Evolutionary conservation across 352 stramenopile genomes (phyloP).

Genomic region (Thraustochytrium striatum): DNA sequence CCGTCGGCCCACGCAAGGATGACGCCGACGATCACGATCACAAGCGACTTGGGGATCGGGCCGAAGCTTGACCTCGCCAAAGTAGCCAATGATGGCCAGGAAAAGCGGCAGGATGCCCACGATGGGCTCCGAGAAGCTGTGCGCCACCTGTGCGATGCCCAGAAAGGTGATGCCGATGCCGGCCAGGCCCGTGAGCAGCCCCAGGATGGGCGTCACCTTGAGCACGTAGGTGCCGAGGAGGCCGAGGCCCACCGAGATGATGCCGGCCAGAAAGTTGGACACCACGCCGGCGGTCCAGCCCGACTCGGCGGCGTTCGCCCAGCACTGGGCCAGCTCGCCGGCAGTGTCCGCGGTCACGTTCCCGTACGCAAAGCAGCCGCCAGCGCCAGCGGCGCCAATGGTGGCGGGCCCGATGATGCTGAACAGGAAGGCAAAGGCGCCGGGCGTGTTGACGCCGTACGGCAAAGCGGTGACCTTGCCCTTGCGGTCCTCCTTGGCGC

Average conservation of each 20-base stretch:
- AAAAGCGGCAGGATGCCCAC: constrained; percentile 54
- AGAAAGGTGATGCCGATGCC: constrained; percentile 59
- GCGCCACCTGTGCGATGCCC: constrained; percentile 52
- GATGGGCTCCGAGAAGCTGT: constrained; percentile 53
- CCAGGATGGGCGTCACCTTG: constrained; percentile 50
- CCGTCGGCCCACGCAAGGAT: constrained; percentile 54
- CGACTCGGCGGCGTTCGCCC: constrained; percentile 17
- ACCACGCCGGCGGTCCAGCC: constrained; percentile 53
- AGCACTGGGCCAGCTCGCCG: neutral
- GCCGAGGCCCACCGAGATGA: constrained; percentile 53
- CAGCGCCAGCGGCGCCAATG: neutral
- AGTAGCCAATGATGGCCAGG: constrained; percentile 55
- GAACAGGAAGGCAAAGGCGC: constrained; percentile 58
- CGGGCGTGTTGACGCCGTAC: constrained; percentile 59
- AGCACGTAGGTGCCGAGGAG: constrained; percentile 55
- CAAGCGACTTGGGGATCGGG: constrained; percentile 55
- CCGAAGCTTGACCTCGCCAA: constrained; percentile 49
- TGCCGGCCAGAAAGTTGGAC: constrained; percentile 58
- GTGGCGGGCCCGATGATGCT: constrained; percentile 43
- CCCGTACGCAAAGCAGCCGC: no score
- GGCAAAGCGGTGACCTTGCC: constrained; percentile 57
- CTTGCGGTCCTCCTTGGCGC: constrained; percentile 51
- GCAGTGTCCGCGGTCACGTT: no score
- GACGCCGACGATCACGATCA: constrained; percentile 53
- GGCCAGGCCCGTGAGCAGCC: constrained; percentile 52